phyloP scores from a whole-genome alignment of 441 rosid genomes.

The Erysimum cheiri region DNA sequence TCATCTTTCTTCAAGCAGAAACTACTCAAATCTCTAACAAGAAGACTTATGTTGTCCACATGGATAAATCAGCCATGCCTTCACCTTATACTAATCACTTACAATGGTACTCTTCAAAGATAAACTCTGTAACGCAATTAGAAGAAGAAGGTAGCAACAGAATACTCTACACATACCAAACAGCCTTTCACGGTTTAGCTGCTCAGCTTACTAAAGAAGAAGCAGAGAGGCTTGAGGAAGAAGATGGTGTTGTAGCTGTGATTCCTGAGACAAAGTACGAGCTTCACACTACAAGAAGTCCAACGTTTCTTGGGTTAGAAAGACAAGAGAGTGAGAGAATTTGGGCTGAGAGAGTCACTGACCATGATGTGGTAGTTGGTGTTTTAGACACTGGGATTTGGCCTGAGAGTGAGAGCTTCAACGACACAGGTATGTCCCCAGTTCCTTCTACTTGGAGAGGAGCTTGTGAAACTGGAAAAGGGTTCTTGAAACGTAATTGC shows the following conservation, averaged over 20 bases:
- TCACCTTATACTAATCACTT: constrained; percentile 57
- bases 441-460: constrained; percentile 73
- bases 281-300: constrained; percentile 78
- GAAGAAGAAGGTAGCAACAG: constrained; percentile 46
- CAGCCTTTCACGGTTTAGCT: constrained; percentile 73
- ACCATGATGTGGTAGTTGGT: constrained; percentile 70
- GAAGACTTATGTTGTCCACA: constrained; percentile 79
- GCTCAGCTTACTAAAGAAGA: constrained; percentile 63
- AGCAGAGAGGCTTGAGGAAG: constrained; percentile 59
- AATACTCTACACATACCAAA: constrained; percentile 75
- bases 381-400: constrained; percentile 78
- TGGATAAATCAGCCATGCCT: constrained; percentile 87
- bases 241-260: constrained; percentile 60
- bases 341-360: constrained; percentile 54
- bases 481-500: constrained; percentile 59
- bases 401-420: constrained; percentile 78
- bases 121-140: constrained; percentile 52
- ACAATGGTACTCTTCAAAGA: constrained; percentile 79
- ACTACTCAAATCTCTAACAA: constrained; percentile 38
- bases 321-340: constrained; percentile 48
- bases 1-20: constrained; percentile 42
- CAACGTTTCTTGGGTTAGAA: constrained; percentile 65
- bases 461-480: constrained; percentile 60
- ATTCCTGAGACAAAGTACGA: constrained; percentile 64
- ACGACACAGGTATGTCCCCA: constrained; percentile 62